Percentiles rank a stretch among this genome's conserved stretches.
These are phyloP conservation scores for Metschnikowia drakensbergensis DNA, from an alignment of 805 yeast genomes.

Conservation along the genomic window DNA sequence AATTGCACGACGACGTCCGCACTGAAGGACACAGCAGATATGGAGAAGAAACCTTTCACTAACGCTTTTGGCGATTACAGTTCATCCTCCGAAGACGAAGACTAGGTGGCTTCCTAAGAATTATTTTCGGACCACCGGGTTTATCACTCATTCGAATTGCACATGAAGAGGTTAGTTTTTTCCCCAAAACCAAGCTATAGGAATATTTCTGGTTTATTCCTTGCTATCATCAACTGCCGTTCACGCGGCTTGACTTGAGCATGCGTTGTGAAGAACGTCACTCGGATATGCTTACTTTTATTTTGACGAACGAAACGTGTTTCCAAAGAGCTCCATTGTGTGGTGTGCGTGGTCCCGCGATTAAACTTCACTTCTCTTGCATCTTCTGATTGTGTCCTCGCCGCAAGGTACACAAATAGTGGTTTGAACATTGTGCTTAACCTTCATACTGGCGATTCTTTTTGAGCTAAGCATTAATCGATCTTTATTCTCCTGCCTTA, in stretches of 20 bases:
- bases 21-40: background rate
- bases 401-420: background rate
- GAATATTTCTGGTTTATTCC: too few species aligned
- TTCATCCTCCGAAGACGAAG: slow-evolving; percentile 1
- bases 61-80: background rate
- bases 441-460: background rate
- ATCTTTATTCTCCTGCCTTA: background rate
- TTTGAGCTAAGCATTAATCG: background rate
- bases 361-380: background rate
- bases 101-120: background rate
- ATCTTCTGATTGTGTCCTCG: background rate
- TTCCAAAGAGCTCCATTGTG: background rate
- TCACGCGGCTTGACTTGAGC: too few species aligned
- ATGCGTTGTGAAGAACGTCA: too few species aligned
- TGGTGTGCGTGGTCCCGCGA: background rate
- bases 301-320: too few species aligned
- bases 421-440: background rate
- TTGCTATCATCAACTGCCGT: too few species aligned
- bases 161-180: too few species aligned
- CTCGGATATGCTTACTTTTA: too few species aligned
- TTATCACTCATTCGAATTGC: too few species aligned
- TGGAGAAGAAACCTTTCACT: background rate
- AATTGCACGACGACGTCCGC: background rate
- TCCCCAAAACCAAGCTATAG: too few species aligned
- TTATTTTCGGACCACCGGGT: too few species aligned